These are phyloP conservation scores for Aspergillus novofumigatus DNA, from an alignment of 2,329 filamentous ascomycete genomes.

Conservation along the genomic window DNA sequence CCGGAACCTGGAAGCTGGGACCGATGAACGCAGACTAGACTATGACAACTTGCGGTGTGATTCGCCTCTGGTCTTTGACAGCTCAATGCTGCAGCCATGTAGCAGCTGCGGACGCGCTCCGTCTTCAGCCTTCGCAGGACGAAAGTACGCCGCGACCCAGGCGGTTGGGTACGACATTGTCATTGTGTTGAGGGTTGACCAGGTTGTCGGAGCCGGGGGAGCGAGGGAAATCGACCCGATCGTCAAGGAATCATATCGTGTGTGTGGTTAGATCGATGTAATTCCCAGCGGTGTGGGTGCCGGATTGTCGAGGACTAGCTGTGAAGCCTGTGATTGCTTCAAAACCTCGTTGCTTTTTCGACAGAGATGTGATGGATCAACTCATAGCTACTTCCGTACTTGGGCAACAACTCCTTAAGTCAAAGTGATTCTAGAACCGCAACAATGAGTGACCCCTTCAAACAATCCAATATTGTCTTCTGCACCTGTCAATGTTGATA, in stretches of 20 bases:
- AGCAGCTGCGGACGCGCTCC: neutral
- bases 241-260: neutral
- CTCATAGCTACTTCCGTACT: neutral
- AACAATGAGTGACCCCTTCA: neutral
- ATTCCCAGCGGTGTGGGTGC: neutral
- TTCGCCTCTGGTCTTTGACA: neutral
- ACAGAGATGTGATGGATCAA: neutral
- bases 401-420: neutral
- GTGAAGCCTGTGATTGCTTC: neutral
- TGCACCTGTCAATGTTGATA: neutral
- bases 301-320: neutral
- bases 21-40: neutral
- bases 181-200: neutral
- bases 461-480: neutral
- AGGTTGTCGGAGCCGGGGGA: neutral
- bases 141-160: neutral
- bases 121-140: neutral
- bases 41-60: neutral
- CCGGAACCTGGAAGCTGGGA: neutral
- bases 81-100: neutral
- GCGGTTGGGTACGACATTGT: neutral
- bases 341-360: neutral
- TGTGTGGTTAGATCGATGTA: neutral
- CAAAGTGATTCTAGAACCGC: neutral
- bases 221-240: neutral